Evolutionary conservation across 805 yeast genomes (phyloP).

Genomic region (Candida sphagnicola): DNA sequence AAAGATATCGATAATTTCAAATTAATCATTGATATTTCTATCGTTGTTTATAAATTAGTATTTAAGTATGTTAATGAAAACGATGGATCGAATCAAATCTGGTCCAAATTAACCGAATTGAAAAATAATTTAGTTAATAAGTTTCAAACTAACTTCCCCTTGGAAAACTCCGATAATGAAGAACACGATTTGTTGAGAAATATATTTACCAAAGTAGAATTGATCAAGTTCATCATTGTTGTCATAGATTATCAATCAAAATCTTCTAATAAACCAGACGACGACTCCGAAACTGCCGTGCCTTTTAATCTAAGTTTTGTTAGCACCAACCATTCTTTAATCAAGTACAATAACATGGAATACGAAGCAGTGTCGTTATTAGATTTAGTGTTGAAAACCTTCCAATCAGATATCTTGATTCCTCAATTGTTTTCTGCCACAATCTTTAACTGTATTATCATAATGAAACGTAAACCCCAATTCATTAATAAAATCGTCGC

Average conservation of each 20-base stretch:
- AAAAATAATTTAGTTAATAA: conserved; percentile 56
- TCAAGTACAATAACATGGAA: conserved; percentile 52
- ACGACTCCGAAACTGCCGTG: conserved; percentile 1
- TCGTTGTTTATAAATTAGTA: conserved; percentile 40
- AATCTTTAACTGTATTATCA: conserved; percentile 55
- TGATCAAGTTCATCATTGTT: conserved; percentile 61
- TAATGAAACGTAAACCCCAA: conserved; percentile 66
- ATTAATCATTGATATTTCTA: conserved; percentile 30
- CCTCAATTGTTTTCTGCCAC: conserved; percentile 61
- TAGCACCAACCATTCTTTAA: conserved; percentile 58
- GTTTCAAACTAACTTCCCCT: conserved; percentile 58
- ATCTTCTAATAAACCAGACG: conserved; percentile 27
- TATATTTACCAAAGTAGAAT: conserved; percentile 59
- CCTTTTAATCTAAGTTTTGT: conserved; percentile 47
- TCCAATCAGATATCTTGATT: conserved; percentile 54
- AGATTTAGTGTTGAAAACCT: conserved; percentile 56
- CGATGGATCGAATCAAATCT: conserved; percentile 42
- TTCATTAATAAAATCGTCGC: conserved; percentile 53
- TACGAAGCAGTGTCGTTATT: conserved; percentile 66
- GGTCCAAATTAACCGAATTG: conserved; percentile 55
- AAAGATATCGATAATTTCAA: conserved; percentile 28
- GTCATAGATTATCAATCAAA: conserved; percentile 44
- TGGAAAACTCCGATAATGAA: conserved; percentile 40
- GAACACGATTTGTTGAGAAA: conserved; percentile 51
- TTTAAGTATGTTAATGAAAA: conserved; percentile 44